phyloP scores from a whole-genome alignment of 331 rosid species.

The Stylosanthes scabra region DNA sequence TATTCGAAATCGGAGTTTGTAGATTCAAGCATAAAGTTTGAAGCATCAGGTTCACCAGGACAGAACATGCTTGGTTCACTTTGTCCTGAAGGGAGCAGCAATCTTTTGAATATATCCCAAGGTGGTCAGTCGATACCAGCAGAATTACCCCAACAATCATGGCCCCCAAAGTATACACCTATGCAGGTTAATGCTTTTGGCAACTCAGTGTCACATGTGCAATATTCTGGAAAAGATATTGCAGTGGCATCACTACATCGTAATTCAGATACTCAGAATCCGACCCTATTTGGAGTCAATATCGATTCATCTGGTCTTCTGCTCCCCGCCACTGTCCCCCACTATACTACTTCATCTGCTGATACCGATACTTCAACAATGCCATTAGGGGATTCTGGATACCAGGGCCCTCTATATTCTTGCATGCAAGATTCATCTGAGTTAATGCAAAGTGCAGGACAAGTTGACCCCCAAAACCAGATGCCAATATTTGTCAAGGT shows the following conservation, averaged over 20 bases:
- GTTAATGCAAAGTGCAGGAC: slow-evolving; percentile 72
- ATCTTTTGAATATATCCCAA: slow-evolving; percentile 61
- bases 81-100: slow-evolving; percentile 67
- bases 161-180: slow-evolving; percentile 67
- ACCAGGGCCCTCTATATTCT: slow-evolving; percentile 66
- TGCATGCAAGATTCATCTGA: slow-evolving; percentile 79
- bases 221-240: slow-evolving; percentile 70
- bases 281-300: slow-evolving; percentile 81
- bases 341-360: slow-evolving; percentile 64
- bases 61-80: slow-evolving; percentile 70
- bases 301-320: slow-evolving; percentile 91
- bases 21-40: slow-evolving; percentile 65
- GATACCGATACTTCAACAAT: slow-evolving; percentile 69
- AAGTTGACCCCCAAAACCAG: slow-evolving; percentile 70
- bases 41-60: slow-evolving; percentile 55
- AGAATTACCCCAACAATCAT: slow-evolving; percentile 72
- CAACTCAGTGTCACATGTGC: slow-evolving; percentile 62
- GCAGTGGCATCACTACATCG: slow-evolving; percentile 62
- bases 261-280: slow-evolving; percentile 68
- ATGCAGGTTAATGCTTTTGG: slow-evolving; percentile 63
- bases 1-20: slow-evolving; percentile 67
- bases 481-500: slow-evolving; percentile 87
- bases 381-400: slow-evolving; percentile 81
- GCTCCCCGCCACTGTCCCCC: slow-evolving; percentile 69
- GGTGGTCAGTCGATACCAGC: slow-evolving; percentile 61